phyloP scores from a whole-genome alignment of 345 rosid species.

The Eucalyptus pauciflora region DNA sequence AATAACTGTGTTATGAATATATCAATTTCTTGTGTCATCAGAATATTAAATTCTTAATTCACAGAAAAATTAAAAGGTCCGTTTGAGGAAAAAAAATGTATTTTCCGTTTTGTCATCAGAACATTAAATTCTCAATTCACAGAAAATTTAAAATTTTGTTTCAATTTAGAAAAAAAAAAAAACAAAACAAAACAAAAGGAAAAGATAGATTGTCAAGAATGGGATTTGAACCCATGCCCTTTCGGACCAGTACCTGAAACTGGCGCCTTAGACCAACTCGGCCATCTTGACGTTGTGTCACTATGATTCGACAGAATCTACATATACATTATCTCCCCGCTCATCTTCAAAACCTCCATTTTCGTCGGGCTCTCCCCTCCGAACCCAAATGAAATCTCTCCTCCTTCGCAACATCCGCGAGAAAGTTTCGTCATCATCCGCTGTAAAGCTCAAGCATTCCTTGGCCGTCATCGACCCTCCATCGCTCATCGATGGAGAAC shows the following conservation, averaged over 20 bases:
- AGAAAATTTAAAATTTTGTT: too few species aligned
- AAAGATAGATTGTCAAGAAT: conserved; percentile 44
- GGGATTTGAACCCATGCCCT: conserved; percentile 98
- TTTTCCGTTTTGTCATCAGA: not conserved
- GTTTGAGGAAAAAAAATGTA: not conserved
- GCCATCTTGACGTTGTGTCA: conserved; percentile 2
- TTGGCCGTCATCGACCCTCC: conserved; percentile 7
- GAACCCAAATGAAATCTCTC: conserved; percentile 24
- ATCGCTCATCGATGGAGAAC: not conserved
- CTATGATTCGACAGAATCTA: rapidly evolving
- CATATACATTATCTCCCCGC: rapidly evolving
- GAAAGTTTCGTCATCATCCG: conserved; percentile 1
- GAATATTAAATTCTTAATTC: not conserved
- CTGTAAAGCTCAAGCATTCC: conserved; percentile 11
- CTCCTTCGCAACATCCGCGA: conserved; percentile 3
- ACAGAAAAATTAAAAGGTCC: not conserved
- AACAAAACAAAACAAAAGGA: too few species aligned
- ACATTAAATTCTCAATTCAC: too few species aligned
- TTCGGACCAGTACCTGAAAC: conserved; percentile 95
- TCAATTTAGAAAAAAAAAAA: too few species aligned
- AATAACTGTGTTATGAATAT: too few species aligned
- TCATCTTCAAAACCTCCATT: not conserved
- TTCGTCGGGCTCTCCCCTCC: not conserved
- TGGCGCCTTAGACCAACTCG: conserved; percentile 99
- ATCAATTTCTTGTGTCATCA: not conserved